Percentiles rank a stretch among this genome's conserved stretches.
Evolutionary conservation across 306 rosid species (phyloP).

Genomic region (Ceratonia siliqua): DNA sequence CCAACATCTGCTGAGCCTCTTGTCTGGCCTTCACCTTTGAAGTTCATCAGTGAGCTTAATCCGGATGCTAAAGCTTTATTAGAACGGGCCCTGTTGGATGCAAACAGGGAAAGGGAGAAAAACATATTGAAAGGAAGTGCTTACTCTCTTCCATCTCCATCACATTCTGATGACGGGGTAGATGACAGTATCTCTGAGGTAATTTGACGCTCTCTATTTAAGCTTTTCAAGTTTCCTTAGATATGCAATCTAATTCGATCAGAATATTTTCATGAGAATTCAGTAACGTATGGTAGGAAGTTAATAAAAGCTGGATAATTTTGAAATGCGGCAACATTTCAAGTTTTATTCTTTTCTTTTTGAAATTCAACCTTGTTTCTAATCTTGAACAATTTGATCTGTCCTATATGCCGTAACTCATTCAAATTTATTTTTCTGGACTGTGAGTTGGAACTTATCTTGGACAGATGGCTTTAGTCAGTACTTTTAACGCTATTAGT

Average conservation of each 20-base stretch:
- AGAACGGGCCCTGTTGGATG: constrained; percentile 86
- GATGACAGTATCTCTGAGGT: constrained; percentile 84
- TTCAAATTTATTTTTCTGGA: background rate
- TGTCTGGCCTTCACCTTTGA: constrained; percentile 98
- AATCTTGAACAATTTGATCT: background rate
- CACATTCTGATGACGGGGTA: constrained; percentile 51
- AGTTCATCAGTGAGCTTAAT: constrained; percentile 84
- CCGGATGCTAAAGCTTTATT: constrained; percentile 78
- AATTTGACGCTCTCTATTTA: constrained; percentile 17
- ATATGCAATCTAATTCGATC: background rate
- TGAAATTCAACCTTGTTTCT: background rate
- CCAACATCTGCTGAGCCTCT: constrained; percentile 94
- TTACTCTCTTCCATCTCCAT: constrained; percentile 64
- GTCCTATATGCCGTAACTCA: background rate
- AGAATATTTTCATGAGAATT: background rate
- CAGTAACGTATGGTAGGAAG: background rate
- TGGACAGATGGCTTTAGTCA: background rate
- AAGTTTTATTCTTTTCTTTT: background rate
- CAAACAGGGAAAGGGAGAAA: constrained; percentile 87
- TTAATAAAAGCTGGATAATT: background rate
- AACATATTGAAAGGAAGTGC: constrained; percentile 70
- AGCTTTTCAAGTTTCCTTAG: constrained; percentile 5
- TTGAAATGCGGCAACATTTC: constrained; percentile 1
- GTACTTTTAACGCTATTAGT: background rate
- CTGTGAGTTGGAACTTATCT: background rate